A percentile compares a stretch with the other conserved stretches of the same genome.
Conservation (phyloP, 768 basidiomycete species). For the Pleurotus pulmonarius region DNA sequence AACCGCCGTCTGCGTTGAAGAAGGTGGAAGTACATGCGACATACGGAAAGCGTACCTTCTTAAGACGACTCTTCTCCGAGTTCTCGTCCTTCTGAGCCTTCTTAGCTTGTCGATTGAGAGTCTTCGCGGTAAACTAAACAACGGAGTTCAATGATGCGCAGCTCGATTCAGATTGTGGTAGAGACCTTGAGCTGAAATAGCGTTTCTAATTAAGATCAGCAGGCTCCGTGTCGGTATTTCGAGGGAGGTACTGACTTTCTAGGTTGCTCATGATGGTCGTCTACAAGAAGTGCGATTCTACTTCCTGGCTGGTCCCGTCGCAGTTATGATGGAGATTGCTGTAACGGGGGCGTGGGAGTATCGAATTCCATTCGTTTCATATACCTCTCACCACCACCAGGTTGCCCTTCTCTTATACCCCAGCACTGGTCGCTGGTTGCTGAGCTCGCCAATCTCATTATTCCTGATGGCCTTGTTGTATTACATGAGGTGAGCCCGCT, state of each 20-base stretch:
- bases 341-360: too few relatives aligned
- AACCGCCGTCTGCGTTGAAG: slow-evolving; percentile 7
- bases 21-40: background rate
- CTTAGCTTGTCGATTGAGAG: slow-evolving; percentile 89
- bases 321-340: background rate
- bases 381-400: too few relatives aligned
- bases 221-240: background rate
- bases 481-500: slow-evolving; percentile 50
- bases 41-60: slow-evolving; percentile 62
- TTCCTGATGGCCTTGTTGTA: slow-evolving; percentile 51
- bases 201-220: slow-evolving; percentile 64
- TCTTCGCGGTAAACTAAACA: slow-evolving; percentile 93
- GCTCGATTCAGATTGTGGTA: slow-evolving; percentile 1
- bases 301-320: background rate
- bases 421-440: too few relatives aligned
- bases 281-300: background rate
- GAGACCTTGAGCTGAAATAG: slow-evolving; percentile 96
- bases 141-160: slow-evolving; percentile 12
- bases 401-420: too few relatives aligned
- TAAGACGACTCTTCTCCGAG: slow-evolving; percentile 82
- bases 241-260: slow-evolving; percentile 66
- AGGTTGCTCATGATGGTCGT: slow-evolving; percentile 66
- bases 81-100: slow-evolving; percentile 97
- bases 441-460: background rate
- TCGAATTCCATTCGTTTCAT: too few relatives aligned